Percentiles rank a stretch among this genome's conserved stretches.
Evolutionary conservation across 345 rosid genomes (phyloP).

Genomic region (Brassica carinata): DNA sequence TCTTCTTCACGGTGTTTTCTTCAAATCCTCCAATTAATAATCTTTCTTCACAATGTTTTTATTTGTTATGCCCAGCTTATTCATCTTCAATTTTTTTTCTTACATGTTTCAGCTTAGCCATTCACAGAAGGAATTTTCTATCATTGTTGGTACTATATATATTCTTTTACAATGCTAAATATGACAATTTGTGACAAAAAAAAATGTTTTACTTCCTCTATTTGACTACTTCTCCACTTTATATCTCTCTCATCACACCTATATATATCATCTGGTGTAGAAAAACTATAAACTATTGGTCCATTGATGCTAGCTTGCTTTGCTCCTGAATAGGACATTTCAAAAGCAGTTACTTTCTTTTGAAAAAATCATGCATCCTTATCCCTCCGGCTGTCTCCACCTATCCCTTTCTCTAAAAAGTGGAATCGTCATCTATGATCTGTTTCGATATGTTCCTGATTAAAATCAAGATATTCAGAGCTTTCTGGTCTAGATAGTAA

Average conservation of each 20-base stretch:
- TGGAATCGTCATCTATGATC: background rate
- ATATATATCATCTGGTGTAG: background rate
- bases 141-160: background rate
- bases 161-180: background rate
- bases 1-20: background rate
- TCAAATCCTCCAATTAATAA: background rate
- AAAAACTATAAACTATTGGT: background rate
- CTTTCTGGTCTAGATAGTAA: background rate
- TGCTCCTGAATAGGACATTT: background rate
- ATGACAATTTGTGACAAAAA: background rate
- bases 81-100: background rate
- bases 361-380: background rate
- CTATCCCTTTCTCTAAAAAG: slow-evolving; percentile 2
- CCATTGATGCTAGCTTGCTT: background rate
- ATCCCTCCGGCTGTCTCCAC: background rate
- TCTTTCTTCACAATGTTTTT: background rate
- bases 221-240: background rate
- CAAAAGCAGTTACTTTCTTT: background rate
- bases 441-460: background rate
- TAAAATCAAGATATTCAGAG: background rate
- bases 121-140: background rate
- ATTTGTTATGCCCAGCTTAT: background rate
- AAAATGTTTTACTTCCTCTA: background rate
- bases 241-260: background rate
- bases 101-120: background rate